Conservation (phyloP, 495 filamentous ascomycete genomes). For the Glarea lozoyensis region DNA sequence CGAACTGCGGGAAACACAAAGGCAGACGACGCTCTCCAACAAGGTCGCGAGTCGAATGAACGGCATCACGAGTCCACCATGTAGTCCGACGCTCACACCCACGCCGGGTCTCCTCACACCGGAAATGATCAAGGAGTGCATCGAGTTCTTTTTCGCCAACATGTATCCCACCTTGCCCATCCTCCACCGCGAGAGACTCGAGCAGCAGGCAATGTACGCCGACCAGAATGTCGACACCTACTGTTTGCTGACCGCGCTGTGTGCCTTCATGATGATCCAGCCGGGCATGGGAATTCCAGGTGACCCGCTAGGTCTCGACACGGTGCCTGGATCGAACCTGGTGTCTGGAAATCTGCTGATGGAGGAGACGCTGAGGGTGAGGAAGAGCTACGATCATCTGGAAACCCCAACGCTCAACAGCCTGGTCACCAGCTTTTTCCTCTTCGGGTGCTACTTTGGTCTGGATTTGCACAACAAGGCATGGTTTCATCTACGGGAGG, state of each 20-base stretch:
- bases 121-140: slow-evolving; percentile 57
- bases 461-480: slow-evolving; percentile 63
- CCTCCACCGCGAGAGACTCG: slow-evolving; percentile 57
- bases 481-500: slow-evolving; percentile 66
- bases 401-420: slow-evolving; percentile 59
- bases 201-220: slow-evolving; percentile 53
- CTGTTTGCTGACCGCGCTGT: slow-evolving; percentile 69
- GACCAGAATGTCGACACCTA: slow-evolving; percentile 65
- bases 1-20: slow-evolving; percentile 59
- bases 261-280: slow-evolving; percentile 80
- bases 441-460: slow-evolving; percentile 68
- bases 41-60: slow-evolving; percentile 35
- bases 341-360: slow-evolving; percentile 55
- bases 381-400: slow-evolving; percentile 65
- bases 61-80: slow-evolving; percentile 30
- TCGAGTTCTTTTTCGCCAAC: slow-evolving; percentile 77
- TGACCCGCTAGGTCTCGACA: slow-evolving; percentile 42
- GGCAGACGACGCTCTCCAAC: slow-evolving; percentile 46
- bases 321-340: slow-evolving; percentile 43
- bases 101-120: slow-evolving; percentile 47
- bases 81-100: slow-evolving; percentile 34
- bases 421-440: slow-evolving; percentile 70
- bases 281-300: slow-evolving; percentile 58
- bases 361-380: slow-evolving; percentile 65
- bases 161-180: slow-evolving; percentile 82